Percentiles rank a stretch among this genome's conserved stretches.
These are phyloP conservation scores for Gonium pectorale DNA, from an alignment of 139 green algal species.

Conservation along the genomic window DNA sequence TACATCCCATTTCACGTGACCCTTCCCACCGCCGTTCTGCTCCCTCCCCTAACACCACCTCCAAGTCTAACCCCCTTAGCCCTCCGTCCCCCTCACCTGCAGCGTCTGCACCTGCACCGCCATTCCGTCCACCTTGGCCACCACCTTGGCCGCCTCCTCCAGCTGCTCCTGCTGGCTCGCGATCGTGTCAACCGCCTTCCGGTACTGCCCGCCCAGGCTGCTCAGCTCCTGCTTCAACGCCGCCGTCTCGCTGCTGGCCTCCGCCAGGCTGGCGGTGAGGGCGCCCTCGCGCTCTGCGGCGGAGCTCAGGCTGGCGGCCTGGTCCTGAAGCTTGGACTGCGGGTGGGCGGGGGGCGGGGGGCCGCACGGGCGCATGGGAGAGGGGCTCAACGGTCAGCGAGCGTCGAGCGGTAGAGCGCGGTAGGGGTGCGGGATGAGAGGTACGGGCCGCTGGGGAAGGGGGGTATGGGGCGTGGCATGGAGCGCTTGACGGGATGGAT, in stretches of 20 bases:
- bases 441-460: no score
- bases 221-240: conserved; percentile 11
- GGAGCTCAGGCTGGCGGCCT: conserved; percentile 27
- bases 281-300: background rate
- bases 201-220: conserved; percentile 14
- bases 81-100: no score
- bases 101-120: conserved; percentile 30
- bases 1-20: background rate
- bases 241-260: background rate
- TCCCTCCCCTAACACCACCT: background rate
- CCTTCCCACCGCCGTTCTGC: background rate
- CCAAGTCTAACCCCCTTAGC: no score
- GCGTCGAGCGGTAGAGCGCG: no score
- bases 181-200: conserved; percentile 3
- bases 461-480: no score
- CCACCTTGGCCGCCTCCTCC: background rate
- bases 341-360: background rate
- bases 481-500: no score
- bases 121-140: conserved; percentile 10
- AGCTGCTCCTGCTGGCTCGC: background rate
- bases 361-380: no score
- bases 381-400: no score
- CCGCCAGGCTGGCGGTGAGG: background rate
- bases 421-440: no score
- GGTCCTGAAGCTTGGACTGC: conserved; percentile 53